Conservation (phyloP, 306 rosid species). For the Gastrolobium bilobum region DNA sequence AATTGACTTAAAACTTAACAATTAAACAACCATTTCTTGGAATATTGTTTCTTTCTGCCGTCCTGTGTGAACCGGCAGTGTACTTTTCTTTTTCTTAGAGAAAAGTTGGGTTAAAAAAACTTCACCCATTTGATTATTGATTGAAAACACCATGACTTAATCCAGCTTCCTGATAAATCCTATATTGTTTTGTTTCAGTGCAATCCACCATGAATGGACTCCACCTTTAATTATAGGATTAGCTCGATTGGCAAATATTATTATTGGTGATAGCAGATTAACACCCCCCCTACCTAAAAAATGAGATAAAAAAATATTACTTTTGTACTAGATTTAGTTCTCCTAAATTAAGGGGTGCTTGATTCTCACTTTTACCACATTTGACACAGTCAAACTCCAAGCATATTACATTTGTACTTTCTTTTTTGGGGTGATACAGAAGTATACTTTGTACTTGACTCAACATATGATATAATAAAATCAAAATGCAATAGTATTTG, state of each 20-base stretch:
- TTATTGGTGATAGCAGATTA: too few relatives aligned
- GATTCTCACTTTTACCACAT: neutral
- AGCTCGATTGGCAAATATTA: too few relatives aligned
- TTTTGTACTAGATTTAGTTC: too few relatives aligned
- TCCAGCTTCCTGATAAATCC: slow-evolving; percentile 8
- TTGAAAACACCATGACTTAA: slow-evolving; percentile 35
- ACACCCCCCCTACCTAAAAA: too few relatives aligned
- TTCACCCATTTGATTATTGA: neutral
- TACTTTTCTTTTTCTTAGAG: neutral
- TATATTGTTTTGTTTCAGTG: neutral
- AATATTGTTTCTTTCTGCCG: neutral
- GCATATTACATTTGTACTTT: neutral
- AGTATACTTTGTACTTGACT: neutral
- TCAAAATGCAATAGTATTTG: too few relatives aligned
- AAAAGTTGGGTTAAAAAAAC: neutral
- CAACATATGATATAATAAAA: too few relatives aligned
- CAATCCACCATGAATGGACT: slow-evolving; percentile 1
- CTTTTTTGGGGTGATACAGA: neutral
- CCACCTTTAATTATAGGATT: too few relatives aligned
- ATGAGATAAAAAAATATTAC: too few relatives aligned
- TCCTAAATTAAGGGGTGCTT: neutral
- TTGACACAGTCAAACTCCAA: neutral
- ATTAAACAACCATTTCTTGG: neutral
- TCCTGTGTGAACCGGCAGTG: slow-evolving; percentile 44
- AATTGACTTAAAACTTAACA: neutral